Evolutionary conservation across 2,329 filamentous ascomycete species (phyloP).

Genomic region (Aspergillus bombycis): DNA sequence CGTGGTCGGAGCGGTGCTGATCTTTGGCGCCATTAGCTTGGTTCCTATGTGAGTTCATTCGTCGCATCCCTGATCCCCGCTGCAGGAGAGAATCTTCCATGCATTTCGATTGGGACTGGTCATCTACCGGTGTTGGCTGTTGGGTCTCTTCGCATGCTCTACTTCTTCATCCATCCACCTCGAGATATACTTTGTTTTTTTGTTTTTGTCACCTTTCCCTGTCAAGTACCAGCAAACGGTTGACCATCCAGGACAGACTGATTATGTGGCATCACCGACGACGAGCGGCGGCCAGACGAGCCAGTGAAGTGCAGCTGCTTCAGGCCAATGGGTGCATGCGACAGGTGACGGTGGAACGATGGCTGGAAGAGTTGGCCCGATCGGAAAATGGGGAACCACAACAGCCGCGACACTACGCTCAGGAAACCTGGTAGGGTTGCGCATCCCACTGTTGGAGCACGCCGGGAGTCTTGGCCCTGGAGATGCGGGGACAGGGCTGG

Average conservation of each 20-base stretch:
- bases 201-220: neutral
- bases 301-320: conserved; percentile 18
- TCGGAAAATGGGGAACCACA: conserved; percentile 11
- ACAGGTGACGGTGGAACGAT: conserved; percentile 30
- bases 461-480: conserved; percentile 21
- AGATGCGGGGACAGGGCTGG: conserved; percentile 26
- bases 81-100: conserved; percentile 21
- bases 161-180: neutral
- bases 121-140: neutral
- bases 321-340: conserved; percentile 15
- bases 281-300: conserved; percentile 16
- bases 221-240: neutral
- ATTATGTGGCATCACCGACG: conserved; percentile 30
- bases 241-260: conserved; percentile 21
- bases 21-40: conserved; percentile 33
- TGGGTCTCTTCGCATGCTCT: neutral
- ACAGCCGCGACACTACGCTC: conserved; percentile 21
- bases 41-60: conserved; percentile 34
- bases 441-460: conserved; percentile 7
- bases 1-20: conserved; percentile 32
- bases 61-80: conserved; percentile 9
- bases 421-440: conserved; percentile 33
- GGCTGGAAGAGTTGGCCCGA: conserved; percentile 30
- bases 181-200: neutral
- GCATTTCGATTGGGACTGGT: conserved; percentile 15